phyloP scores from a whole-genome alignment of 352 stramenopile genomes.

The Pythium rhizo-oryzae region DNA sequence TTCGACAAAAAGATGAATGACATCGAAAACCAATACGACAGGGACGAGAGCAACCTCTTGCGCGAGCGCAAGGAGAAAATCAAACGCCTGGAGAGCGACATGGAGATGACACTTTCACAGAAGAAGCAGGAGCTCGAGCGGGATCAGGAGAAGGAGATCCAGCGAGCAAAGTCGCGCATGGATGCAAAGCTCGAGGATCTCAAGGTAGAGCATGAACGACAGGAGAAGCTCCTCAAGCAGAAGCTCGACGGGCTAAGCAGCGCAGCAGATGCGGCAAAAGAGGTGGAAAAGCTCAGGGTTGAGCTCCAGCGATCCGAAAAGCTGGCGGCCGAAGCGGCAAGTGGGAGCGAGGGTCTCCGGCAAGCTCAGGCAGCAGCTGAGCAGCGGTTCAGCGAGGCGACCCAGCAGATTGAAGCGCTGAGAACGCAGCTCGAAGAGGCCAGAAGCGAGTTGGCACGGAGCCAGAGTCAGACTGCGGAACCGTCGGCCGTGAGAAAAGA shows the following conservation, averaged over 20 bases:
- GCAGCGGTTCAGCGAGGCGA: slow-evolving; percentile 6
- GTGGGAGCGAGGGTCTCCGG: neutral
- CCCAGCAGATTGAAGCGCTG: slow-evolving; percentile 15
- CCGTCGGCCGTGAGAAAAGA: neutral
- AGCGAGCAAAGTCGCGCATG: slow-evolving; percentile 44
- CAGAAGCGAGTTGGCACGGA: neutral
- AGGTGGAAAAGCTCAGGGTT: slow-evolving; percentile 23
- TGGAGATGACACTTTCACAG: slow-evolving; percentile 39
- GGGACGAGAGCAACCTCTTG: slow-evolving; percentile 54
- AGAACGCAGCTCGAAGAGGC: slow-evolving; percentile 15
- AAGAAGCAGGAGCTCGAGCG: slow-evolving; percentile 68
- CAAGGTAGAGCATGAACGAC: slow-evolving; percentile 38
- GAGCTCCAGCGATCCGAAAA: slow-evolving; percentile 19
- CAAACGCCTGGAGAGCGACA: slow-evolving; percentile 59
- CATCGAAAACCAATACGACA: slow-evolving; percentile 71
- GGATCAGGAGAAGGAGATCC: slow-evolving; percentile 46
- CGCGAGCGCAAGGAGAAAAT: slow-evolving; percentile 66
- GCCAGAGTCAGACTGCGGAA: neutral
- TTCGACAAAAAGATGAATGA: slow-evolving; percentile 71
- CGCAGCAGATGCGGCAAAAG: slow-evolving; percentile 17
- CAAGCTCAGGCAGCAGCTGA: neutral
- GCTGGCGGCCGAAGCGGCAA: neutral
- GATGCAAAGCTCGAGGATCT: slow-evolving; percentile 51
- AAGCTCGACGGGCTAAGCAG: slow-evolving; percentile 7
- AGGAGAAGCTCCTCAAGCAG: slow-evolving; percentile 41